A percentile compares a stretch with the other conserved stretches of the same genome.
Conservation (phyloP, 768 basidiomycete species). For the Suillus tomentosus region DNA sequence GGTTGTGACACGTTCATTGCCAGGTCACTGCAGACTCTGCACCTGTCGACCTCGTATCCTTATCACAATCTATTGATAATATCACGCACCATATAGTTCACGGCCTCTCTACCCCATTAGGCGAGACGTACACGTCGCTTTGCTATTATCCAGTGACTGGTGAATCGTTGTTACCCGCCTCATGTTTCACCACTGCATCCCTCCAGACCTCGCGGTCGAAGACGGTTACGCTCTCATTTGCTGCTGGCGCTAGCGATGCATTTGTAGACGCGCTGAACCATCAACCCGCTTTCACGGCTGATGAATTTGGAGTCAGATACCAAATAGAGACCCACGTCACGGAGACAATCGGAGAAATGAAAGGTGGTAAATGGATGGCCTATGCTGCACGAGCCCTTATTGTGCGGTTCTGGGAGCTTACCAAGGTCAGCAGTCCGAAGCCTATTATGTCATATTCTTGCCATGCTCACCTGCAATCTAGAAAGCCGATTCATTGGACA, state of each 20-base stretch:
- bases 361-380: slow-evolving; percentile 84
- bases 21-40: slow-evolving; percentile 34
- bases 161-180: slow-evolving; percentile 19
- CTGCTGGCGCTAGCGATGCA: slow-evolving; percentile 49
- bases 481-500: slow-evolving; percentile 96
- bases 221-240: slow-evolving; percentile 54
- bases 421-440: slow-evolving; percentile 54
- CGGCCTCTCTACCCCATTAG: slow-evolving; percentile 42
- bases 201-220: slow-evolving; percentile 38
- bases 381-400: slow-evolving; percentile 80
- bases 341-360: slow-evolving; percentile 68
- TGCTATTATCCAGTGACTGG: slow-evolving; percentile 46
- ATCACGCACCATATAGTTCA: slow-evolving; percentile 51
- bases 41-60: slow-evolving; percentile 43
- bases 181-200: slow-evolving; percentile 45
- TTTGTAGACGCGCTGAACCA: slow-evolving; percentile 46
- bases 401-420: slow-evolving; percentile 82
- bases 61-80: slow-evolving; percentile 47
- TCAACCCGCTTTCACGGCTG: slow-evolving; percentile 30
- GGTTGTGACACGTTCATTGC: not conserved
- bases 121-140: slow-evolving; percentile 49
- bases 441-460: slow-evolving; percentile 9
- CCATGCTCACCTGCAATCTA: slow-evolving; percentile 34
- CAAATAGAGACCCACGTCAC: slow-evolving; percentile 48
- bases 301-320: slow-evolving; percentile 48